Base-by-base conservation (phyloP, 306 rosid species). In the Cicer cuneatum region DNA sequence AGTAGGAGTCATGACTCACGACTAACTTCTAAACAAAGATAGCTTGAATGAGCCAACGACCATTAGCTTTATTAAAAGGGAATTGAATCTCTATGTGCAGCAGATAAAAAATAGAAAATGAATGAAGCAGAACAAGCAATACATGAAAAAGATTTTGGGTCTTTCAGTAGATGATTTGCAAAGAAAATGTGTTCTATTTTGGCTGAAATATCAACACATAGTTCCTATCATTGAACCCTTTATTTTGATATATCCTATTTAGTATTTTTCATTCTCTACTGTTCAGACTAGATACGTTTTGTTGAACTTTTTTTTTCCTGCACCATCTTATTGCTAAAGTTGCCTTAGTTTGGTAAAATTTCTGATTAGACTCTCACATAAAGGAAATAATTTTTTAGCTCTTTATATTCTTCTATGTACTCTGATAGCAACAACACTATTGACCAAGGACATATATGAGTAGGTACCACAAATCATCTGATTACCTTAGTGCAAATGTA, bases 401-500 rank as follows among this genome's bases (percentile, higher is more conserved):
- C 16, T 59, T 12, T 7, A n/a, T 5, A 51, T 51, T 51, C 21
- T 15, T 10, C 58, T 51, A 51, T 51, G 58, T 7, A 15, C 21
- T 51, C 24, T 51, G 21, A 47, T 21, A 56, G 7, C 38, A 37
- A 21, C 46, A 37, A 63, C 38, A 54, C 24, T 14, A 15, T 14
- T 66, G 75, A 68, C 42, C 71, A 73, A 73, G 16, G 39, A 59
- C 10, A 39, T 66, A 42, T 4, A 60, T 56, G 54, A 15, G n/a
- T 14, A 49, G 29, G 46, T 43, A 71, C 46, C 21, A 47, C 15
- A 72, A 56, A 67, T 10, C 15, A 74, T 58, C 19, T 47, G 33
- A 46, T 77, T 80, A 82, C 96, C 98, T 92, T 90, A 2, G 83
- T 86, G 80, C 96, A 92, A 60, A 90, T 63, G 73, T 90, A 92